phyloP scores from a whole-genome alignment of 2,329 filamentous ascomycete species.

The Ophiostoma sp. region DNA sequence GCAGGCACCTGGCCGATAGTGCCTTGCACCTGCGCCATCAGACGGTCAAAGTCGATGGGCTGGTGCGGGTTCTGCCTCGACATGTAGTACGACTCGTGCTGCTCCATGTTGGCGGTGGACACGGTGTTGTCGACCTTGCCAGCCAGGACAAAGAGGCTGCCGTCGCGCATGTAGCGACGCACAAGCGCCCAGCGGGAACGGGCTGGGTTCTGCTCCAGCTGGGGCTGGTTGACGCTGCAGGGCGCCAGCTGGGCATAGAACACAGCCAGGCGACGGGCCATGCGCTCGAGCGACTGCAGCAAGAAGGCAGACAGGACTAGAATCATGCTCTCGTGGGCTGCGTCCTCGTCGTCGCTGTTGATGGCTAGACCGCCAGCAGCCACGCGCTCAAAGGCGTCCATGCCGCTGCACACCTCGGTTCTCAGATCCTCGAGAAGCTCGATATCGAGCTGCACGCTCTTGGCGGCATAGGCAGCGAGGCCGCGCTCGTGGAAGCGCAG shows the following conservation, averaged over 20 bases:
- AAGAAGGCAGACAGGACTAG: slow-evolving; percentile 42
- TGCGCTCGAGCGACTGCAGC: slow-evolving; percentile 48
- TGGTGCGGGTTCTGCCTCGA: slow-evolving; percentile 32
- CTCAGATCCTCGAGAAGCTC: slow-evolving; percentile 50
- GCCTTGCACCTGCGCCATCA: slow-evolving; percentile 41
- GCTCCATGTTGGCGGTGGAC: slow-evolving; percentile 30
- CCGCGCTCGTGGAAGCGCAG: slow-evolving; percentile 47
- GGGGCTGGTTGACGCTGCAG: slow-evolving; percentile 47
- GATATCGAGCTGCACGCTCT: slow-evolving; percentile 47
- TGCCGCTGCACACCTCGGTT: slow-evolving; percentile 48
- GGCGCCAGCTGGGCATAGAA: slow-evolving; percentile 49
- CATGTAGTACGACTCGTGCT: slow-evolving; percentile 24
- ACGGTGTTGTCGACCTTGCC: slow-evolving; percentile 29
- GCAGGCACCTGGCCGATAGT: slow-evolving; percentile 29
- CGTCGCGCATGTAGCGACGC: slow-evolving; percentile 44
- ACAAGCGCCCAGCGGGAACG: slow-evolving; percentile 49
- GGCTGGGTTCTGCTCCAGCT: slow-evolving; percentile 49
- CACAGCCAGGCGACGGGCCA: slow-evolving; percentile 47
- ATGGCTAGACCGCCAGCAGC: slow-evolving; percentile 33
- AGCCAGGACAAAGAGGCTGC: slow-evolving; percentile 48
- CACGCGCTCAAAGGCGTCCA: slow-evolving; percentile 50
- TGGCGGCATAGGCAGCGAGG: slow-evolving; percentile 46
- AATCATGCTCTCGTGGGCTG: slow-evolving; percentile 26
- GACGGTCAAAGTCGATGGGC: slow-evolving; percentile 42
- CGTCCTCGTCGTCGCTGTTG: neutral